A percentile compares a stretch with the other conserved stretches of the same genome.
Conservation (phyloP, 2,329 filamentous ascomycete genomes). For the Exophiala calicioides region DNA sequence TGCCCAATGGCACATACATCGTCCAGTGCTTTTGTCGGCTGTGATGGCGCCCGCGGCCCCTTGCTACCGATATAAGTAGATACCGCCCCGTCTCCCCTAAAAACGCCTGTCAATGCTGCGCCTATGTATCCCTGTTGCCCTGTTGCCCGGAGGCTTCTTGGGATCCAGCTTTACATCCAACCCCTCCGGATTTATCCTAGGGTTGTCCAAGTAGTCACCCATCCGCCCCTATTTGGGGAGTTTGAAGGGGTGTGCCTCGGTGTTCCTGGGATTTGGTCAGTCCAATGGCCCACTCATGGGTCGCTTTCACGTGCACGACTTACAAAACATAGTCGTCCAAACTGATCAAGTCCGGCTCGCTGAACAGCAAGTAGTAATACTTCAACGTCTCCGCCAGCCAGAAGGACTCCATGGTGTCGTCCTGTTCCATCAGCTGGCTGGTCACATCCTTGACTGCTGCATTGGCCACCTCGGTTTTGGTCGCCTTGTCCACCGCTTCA, state of each 20-base stretch:
- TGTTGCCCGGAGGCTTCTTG: background rate
- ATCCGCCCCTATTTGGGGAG: conserved; percentile 31
- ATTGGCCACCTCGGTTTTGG: conserved; percentile 63
- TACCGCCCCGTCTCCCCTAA: too few species aligned
- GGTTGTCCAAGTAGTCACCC: background rate
- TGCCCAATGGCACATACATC: too few species aligned
- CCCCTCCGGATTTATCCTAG: background rate
- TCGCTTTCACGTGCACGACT: conserved; percentile 31
- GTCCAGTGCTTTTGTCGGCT: too few species aligned
- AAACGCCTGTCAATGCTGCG: conserved; percentile 3
- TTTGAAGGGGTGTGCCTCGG: conserved; percentile 44
- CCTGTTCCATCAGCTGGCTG: conserved; percentile 43
- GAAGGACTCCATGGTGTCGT: conserved; percentile 73
- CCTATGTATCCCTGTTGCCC: background rate
- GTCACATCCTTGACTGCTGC: conserved; percentile 69
- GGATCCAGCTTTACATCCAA: background rate
- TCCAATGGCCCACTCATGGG: conserved; percentile 11
- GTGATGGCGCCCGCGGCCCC: too few species aligned
- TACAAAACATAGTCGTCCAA: conserved; percentile 51
- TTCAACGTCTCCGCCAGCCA: conserved; percentile 61
- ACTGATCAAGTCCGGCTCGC: conserved; percentile 45
- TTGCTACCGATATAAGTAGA: too few species aligned
- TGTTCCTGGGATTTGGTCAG: conserved; percentile 36
- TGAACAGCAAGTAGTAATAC: conserved; percentile 51
- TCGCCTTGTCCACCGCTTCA: conserved; percentile 60